Conservation (phyloP, 2,329 filamentous ascomycete genomes). For the Exophiala sp. region DNA sequence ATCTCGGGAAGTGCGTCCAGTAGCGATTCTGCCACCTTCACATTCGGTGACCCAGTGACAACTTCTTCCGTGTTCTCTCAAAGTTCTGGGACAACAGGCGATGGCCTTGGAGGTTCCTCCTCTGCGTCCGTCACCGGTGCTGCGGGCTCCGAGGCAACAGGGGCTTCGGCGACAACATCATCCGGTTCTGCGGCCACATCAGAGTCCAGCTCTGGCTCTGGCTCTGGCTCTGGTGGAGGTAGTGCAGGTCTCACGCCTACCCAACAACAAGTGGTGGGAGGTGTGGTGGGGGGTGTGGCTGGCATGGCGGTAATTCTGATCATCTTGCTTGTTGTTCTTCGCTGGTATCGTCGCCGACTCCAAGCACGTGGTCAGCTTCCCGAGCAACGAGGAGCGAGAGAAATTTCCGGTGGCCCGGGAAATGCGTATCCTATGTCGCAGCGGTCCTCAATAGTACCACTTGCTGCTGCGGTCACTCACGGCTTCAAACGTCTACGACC, state of each 20-base stretch:
- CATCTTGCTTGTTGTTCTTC: conserved; percentile 48
- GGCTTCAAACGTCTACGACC: conserved; percentile 35
- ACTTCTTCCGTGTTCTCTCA: conserved; percentile 9
- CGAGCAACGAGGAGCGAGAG: conserved; percentile 26
- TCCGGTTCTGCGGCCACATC: conserved; percentile 24
- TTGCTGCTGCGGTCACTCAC: conserved; percentile 37
- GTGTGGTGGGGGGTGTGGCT: conserved; percentile 57
- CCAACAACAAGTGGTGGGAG: conserved; percentile 53
- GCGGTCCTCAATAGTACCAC: conserved; percentile 36
- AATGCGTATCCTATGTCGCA: conserved; percentile 31
- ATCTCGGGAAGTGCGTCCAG: not conserved
- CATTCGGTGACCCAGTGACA: conserved; percentile 15
- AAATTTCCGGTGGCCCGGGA: conserved; percentile 16
- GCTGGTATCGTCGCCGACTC: conserved; percentile 44
- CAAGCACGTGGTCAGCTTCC: conserved; percentile 28
- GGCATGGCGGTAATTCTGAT: conserved; percentile 49
- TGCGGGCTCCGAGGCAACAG: conserved; percentile 7
- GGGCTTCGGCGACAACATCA: conserved; percentile 11
- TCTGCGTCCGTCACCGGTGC: conserved; percentile 3
- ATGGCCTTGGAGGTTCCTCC: not conserved
- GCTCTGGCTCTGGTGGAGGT: conserved; percentile 18
- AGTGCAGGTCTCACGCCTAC: conserved; percentile 26
- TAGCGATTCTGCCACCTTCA: conserved; percentile 8
- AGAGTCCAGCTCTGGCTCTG: conserved; percentile 2
- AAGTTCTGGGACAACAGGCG: not conserved